phyloP scores from a whole-genome alignment of 345 rosid species.

The Eucalyptus caleyi region DNA sequence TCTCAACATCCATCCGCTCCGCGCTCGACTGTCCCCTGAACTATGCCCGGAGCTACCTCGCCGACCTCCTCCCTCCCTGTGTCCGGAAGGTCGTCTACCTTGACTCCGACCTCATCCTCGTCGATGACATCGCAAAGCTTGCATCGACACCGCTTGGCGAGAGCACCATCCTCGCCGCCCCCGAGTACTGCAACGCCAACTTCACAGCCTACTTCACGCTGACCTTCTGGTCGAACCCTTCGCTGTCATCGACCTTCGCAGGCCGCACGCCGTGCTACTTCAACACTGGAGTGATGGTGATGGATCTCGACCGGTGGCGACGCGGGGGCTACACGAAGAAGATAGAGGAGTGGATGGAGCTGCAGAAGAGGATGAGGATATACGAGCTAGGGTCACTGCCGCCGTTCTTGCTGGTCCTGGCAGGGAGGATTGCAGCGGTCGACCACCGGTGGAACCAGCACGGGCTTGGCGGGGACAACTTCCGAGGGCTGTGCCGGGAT shows the following conservation, averaged over 20 bases:
- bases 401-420: not conserved
- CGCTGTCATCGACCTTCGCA: conserved; percentile 50
- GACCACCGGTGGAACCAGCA: not conserved
- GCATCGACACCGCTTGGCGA: conserved; percentile 44
- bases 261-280: conserved; percentile 24
- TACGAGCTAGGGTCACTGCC: not conserved
- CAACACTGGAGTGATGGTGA: conserved; percentile 67
- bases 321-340: not conserved
- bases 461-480: not conserved
- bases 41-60: conserved; percentile 85
- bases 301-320: conserved; percentile 72
- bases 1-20: conserved; percentile 86
- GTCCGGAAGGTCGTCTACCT: conserved; percentile 81
- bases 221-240: conserved; percentile 12
- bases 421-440: not conserved
- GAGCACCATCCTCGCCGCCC: conserved; percentile 65
- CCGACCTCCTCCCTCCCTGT: conserved; percentile 60
- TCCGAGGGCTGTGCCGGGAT: not conserved
- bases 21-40: conserved; percentile 83
- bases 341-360: conserved; percentile 85
- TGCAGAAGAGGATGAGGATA: not conserved
- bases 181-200: conserved; percentile 88
- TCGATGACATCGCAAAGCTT: conserved; percentile 78
- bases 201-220: conserved; percentile 76
- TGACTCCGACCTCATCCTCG: conserved; percentile 84